Evolutionary conservation across 2,329 filamentous ascomycete species (phyloP).

Genomic region (Coniochaeta sp.): DNA sequence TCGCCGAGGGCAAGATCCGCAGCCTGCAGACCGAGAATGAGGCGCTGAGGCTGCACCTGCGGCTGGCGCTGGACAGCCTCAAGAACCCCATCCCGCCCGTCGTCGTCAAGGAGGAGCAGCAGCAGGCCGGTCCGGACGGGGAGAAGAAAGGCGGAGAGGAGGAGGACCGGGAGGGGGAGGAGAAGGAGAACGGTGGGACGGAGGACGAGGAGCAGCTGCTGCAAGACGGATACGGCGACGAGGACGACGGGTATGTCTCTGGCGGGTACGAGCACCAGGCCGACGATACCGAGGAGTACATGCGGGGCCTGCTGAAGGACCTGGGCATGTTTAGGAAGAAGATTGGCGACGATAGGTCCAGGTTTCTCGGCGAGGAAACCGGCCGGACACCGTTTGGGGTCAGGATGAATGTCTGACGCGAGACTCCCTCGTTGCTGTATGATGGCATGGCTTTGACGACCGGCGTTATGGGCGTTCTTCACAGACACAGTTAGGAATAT

Average conservation of each 20-base stretch:
- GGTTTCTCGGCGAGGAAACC: slow-evolving; percentile 61
- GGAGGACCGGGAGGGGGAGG: slow-evolving; percentile 17
- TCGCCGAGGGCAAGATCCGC: slow-evolving; percentile 90
- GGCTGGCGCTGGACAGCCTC: slow-evolving; percentile 75
- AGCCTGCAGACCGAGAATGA: slow-evolving; percentile 87
- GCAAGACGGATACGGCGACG: slow-evolving; percentile 36
- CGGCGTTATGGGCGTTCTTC: neutral
- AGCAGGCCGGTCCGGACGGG: too few relatives aligned
- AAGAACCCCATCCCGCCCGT: slow-evolving; percentile 81
- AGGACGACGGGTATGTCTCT: slow-evolving; percentile 48
- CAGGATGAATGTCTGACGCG: slow-evolving; percentile 29
- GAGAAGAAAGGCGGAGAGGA: slow-evolving; percentile 13
- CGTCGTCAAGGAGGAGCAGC: slow-evolving; percentile 23
- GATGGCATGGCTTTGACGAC: neutral
- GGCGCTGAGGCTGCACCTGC: slow-evolving; percentile 77
- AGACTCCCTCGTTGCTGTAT: neutral
- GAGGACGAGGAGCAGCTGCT: slow-evolving; percentile 15
- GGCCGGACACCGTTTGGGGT: slow-evolving; percentile 43
- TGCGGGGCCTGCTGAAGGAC: slow-evolving; percentile 77
- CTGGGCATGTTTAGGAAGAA: slow-evolving; percentile 76
- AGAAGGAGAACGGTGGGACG: slow-evolving; percentile 20
- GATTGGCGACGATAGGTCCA: slow-evolving; percentile 70
- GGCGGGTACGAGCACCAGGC: slow-evolving; percentile 44
- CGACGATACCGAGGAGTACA: slow-evolving; percentile 71
- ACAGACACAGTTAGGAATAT: neutral